Percentiles rank a stretch among this genome's conserved stretches.
Conservation (phyloP, 2,329 filamentous ascomycete genomes). For the Neurospora sp. region DNA sequence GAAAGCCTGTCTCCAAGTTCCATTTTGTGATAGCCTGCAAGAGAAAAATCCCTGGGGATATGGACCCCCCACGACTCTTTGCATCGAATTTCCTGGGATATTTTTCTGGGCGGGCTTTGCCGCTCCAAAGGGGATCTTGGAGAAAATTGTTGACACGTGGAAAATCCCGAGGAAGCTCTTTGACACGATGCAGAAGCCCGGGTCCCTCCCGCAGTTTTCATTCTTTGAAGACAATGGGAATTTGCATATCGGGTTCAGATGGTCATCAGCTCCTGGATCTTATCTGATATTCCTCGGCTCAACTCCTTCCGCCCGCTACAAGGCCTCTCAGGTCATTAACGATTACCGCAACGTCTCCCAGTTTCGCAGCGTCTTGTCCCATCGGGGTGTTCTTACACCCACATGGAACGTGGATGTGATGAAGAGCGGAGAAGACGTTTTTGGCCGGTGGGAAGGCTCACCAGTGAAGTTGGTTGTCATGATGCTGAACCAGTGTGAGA, state of each 20-base stretch:
- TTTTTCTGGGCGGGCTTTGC: neutral
- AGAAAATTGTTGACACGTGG: neutral
- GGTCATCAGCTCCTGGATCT: neutral
- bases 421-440: neutral
- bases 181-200: neutral
- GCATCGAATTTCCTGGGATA: neutral
- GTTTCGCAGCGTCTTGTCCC: neutral
- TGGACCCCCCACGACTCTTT: neutral
- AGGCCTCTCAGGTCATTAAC: neutral
- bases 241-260: neutral
- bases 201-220: neutral
- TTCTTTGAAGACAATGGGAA: neutral
- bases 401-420: neutral
- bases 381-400: neutral
- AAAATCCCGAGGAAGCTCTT: neutral
- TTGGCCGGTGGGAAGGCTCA: neutral
- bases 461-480: accelerated
- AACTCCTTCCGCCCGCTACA: neutral
- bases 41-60: neutral
- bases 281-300: neutral
- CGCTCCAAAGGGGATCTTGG: neutral
- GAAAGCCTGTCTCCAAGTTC: neutral
- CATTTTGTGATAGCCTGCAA: neutral
- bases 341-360: neutral
- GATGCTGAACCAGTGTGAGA: neutral